Evolutionary conservation across 495 filamentous ascomycete species (phyloP).

Genomic region (Penicillium herquei): DNA sequence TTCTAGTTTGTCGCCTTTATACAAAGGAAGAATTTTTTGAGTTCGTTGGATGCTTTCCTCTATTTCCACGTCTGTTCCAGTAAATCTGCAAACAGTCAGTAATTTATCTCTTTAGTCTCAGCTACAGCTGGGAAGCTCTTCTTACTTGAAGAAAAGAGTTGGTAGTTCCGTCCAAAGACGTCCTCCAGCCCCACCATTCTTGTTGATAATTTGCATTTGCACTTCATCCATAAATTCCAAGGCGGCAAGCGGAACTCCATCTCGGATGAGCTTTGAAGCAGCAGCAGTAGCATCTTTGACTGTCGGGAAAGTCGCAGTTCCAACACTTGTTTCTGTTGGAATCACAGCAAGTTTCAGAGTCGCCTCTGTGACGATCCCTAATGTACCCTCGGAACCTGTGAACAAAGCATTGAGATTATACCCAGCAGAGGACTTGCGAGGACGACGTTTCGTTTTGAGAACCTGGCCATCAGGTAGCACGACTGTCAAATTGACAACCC

Average conservation of each 20-base stretch:
- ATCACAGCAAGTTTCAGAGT: conserved; percentile 80
- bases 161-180: conserved; percentile 58
- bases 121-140: conserved; percentile 53
- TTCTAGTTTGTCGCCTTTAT: conserved; percentile 67
- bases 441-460: conserved; percentile 71
- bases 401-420: conserved; percentile 86
- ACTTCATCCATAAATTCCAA: conserved; percentile 93
- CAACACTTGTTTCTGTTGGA: conserved; percentile 76
- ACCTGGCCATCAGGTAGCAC: conserved; percentile 89
- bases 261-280: conserved; percentile 73
- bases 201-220: conserved; percentile 91
- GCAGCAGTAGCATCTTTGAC: conserved; percentile 79
- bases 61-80: conserved; percentile 25
- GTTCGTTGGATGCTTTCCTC: conserved; percentile 76
- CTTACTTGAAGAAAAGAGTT: conserved; percentile 89
- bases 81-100: background rate
- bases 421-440: conserved; percentile 75
- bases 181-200: conserved; percentile 73
- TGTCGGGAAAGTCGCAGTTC: conserved; percentile 74
- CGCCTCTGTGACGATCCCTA: conserved; percentile 87
- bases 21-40: conserved; percentile 54
- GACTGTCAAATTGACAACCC: conserved; percentile 86
- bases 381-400: conserved; percentile 85
- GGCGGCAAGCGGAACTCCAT: conserved; percentile 80
- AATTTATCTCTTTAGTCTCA: background rate